Base-by-base conservation (phyloP, 208 protist genomes). In the Trypanosoma conorhini region DNA sequence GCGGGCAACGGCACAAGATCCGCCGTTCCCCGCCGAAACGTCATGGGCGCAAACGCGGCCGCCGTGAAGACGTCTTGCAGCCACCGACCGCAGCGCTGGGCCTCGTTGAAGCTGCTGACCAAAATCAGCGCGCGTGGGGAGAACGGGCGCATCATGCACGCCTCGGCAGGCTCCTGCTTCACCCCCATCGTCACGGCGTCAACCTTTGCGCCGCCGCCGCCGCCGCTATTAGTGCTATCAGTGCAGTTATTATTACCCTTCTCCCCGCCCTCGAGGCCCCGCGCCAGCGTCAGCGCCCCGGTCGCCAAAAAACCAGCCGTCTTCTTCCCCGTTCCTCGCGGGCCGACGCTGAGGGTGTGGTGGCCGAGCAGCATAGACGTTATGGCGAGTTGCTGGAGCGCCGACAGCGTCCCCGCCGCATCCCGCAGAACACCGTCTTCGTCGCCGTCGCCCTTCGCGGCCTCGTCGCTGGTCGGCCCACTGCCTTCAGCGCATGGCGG, bases 321-420 rank as follows among this genome's bases (percentile, higher is more conserved):
- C 30, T 81, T 74, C 66, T 91, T 90, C 24, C 90, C 90, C 1
- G 72, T 44, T 2, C 80, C 80, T 5, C 65, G 70, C n/a, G 90
- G 90, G 0, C 81, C 90, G 54, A 75, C 68, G 31, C 87, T 67
- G 5, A 93, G 28, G 0, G 81, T 84, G 77, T 95, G 90, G 51
- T 90, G 74, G 3, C 90, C 90, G 0, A 88, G 64, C 35, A 95
- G 74, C 72, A 93, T 79, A 5, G 81, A 70, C 0, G 85, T 75
- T 38, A 95, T 63, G 0, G 81, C 81, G 0, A 85, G 33, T 38
- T 91, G 85, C 69, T 95, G 90, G 15, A 73, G 30, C 12, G 76
- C 73, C 28, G 59, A 61, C 33, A 80, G 69, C 46, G 59, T 13
- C 48, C 13, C 52, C 62, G 62, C 38, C 40, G 60, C 50, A 12